Conservation (phyloP, 805 yeast genomes). For the Nakazawaea wickerhamii region DNA sequence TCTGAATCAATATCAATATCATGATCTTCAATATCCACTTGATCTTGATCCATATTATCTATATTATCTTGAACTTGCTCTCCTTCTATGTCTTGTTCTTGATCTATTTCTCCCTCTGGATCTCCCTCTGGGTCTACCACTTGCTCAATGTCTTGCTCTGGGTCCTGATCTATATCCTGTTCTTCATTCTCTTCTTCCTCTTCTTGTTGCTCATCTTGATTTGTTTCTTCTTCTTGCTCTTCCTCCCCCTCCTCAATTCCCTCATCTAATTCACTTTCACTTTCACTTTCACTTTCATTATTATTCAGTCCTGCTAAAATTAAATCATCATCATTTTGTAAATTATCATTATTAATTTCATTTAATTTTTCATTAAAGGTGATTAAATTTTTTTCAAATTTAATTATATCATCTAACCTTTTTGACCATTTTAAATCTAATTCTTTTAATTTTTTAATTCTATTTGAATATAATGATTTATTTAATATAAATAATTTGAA, state of each 20-base stretch:
- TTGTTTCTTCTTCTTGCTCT: conserved; percentile 18
- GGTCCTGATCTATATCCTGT: conserved; percentile 12
- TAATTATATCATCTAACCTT: conserved; percentile 5
- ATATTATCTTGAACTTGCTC: too few relatives aligned
- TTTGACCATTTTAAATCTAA: conserved; percentile 7
- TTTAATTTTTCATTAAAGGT: conserved; percentile 3
- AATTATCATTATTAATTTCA: background rate
- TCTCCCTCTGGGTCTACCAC: background rate
- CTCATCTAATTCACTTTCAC: conserved; percentile 20
- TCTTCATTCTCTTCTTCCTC: conserved; percentile 22
- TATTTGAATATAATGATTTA: conserved; percentile 5
- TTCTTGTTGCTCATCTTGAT: conserved; percentile 22
- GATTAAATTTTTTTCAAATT: conserved; percentile 10
- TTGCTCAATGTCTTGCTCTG: conserved; percentile 1
- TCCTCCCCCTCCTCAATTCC: conserved; percentile 16
- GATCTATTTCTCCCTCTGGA: background rate
- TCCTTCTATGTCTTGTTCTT: background rate
- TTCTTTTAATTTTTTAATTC: conserved; percentile 11
- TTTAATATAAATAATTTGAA: conserved; percentile 12
- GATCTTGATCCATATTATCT: conserved; percentile 7
- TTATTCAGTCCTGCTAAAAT: conserved; percentile 8
- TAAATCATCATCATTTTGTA: conserved; percentile 9
- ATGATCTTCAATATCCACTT: conserved; percentile 7
- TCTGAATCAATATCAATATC: too few relatives aligned
- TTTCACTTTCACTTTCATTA: conserved; percentile 6